phyloP scores from a whole-genome alignment of 176 grass and related monocot genomes.

The Hordeum vulgare region MorexV3_pseudomolecules_assembly NC_058523.1:481560519-481561018 shows the following conservation, averaged over 20 bases:
- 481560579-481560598: not conserved
- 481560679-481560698: not conserved
- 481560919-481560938: not conserved
- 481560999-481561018: too few species aligned
- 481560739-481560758: not conserved
- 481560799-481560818: not conserved
- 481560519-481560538: slow-evolving; percentile 58
- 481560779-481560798: not conserved
- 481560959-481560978: not conserved
- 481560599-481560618: too few species aligned
- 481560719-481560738: not conserved
- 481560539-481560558: slow-evolving; percentile 39
- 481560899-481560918: not conserved
- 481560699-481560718: slow-evolving; percentile 7
- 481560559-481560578: slow-evolving; percentile 53
- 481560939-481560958: not conserved
- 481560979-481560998: not conserved
- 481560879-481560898: not conserved
- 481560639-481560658: not conserved
- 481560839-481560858: not conserved
- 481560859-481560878: not conserved
- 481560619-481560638: not conserved
- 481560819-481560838: not conserved
- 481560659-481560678: not conserved
- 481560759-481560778: not conserved